A percentile compares a stretch with the other conserved stretches of the same genome.
Evolutionary conservation across 441 rosid genomes (phyloP).

Genomic region (Viola pubescens): DNA sequence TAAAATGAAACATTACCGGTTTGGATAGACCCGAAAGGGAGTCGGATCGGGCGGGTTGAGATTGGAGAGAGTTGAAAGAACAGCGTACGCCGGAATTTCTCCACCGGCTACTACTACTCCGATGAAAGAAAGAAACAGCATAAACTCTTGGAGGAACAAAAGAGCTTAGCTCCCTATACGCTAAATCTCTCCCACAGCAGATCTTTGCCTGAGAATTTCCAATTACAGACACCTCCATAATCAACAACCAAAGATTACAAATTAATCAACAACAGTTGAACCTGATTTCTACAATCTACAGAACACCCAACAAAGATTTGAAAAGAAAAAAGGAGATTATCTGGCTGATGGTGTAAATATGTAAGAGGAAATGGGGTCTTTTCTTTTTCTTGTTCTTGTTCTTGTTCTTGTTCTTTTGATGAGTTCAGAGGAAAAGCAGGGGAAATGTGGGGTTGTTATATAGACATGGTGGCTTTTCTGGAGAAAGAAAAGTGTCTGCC

Average conservation of each 20-base stretch:
- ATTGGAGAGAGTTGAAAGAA: slow-evolving; percentile 34
- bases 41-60: slow-evolving; percentile 37
- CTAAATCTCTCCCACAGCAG: slow-evolving; percentile 27
- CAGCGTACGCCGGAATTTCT: slow-evolving; percentile 28
- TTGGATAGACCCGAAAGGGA: slow-evolving; percentile 17
- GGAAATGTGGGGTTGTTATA: too few relatives aligned
- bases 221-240: slow-evolving; percentile 69
- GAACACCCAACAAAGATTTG: not conserved
- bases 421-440: too few relatives aligned
- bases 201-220: slow-evolving; percentile 44
- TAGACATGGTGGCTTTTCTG: too few relatives aligned
- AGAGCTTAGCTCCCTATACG: slow-evolving; percentile 20
- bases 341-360: too few relatives aligned
- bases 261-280: not conserved
- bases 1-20: slow-evolving; percentile 28
- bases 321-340: not conserved
- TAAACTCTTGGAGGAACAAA: slow-evolving; percentile 20
- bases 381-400: too few relatives aligned
- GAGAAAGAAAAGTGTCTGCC: not conserved
- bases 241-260: not conserved
- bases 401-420: too few relatives aligned
- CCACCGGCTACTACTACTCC: slow-evolving; percentile 21
- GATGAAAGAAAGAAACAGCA: slow-evolving; percentile 24
- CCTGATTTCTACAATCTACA: too few relatives aligned
- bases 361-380: not conserved